Evolutionary conservation across 192 early-diverging fungal genomes (phyloP).

Genomic region (Coemansia sp.): DNA sequence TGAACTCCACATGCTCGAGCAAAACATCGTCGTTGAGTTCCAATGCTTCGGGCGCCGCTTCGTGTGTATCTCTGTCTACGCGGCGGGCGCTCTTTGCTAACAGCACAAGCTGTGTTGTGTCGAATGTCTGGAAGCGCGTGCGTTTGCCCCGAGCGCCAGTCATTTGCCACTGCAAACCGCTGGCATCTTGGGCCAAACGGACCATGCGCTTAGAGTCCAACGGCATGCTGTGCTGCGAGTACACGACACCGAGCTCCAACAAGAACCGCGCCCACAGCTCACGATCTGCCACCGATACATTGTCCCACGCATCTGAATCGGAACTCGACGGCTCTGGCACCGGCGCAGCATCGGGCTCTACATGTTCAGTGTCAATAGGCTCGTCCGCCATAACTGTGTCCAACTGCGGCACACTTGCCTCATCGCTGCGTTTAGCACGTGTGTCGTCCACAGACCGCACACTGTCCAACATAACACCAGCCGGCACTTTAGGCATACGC

Average conservation of each 20-base stretch:
- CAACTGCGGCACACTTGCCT: background rate
- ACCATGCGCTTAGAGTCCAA: constrained; percentile 64
- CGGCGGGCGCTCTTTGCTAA: constrained; percentile 72
- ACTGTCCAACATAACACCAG: background rate
- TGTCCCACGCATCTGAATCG: constrained; percentile 11
- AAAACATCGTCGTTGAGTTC: constrained; percentile 89
- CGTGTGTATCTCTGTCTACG: constrained; percentile 20
- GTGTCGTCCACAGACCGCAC: background rate
- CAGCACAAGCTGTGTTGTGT: constrained; percentile 90
- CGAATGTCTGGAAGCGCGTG: constrained; percentile 89
- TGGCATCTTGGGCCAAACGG: constrained; percentile 71
- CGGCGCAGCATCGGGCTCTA: background rate
- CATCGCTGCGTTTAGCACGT: background rate
- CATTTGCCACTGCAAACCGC: constrained; percentile 80
- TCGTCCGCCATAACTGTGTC: constrained; percentile 3
- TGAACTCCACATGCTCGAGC: constrained; percentile 76
- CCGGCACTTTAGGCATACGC: constrained; percentile 21
- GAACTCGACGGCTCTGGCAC: background rate
- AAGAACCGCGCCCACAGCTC: constrained; percentile 62
- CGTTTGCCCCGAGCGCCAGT: constrained; percentile 87
- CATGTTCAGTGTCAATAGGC: background rate
- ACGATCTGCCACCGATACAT: constrained; percentile 11
- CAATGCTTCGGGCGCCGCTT: constrained; percentile 69
- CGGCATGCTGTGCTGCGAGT: constrained; percentile 76
- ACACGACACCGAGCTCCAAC: constrained; percentile 77